Evolutionary conservation across 108 stramenopile genomes (phyloP).

Genomic region (Conticribra guillardii): DNA sequence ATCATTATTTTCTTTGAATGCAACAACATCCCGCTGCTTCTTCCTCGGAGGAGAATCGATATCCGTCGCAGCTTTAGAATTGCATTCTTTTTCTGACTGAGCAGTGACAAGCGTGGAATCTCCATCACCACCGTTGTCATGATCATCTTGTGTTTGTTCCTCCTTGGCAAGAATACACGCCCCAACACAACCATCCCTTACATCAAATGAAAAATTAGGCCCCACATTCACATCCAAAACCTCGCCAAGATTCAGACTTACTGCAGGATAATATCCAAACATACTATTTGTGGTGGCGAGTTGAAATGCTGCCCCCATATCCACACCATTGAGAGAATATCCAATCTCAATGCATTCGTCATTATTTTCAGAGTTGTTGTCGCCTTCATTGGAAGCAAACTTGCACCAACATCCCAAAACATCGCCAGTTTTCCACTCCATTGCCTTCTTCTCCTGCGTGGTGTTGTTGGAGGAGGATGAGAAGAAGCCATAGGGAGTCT

Average conservation of each 20-base stretch:
- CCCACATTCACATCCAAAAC: constrained; percentile 65
- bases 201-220: constrained; percentile 28
- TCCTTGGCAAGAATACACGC: constrained; percentile 42
- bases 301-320: constrained; percentile 68
- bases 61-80: not conserved
- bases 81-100: not conserved
- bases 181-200: constrained; percentile 32
- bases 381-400: not conserved
- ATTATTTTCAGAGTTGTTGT: constrained; percentile 3
- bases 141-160: constrained; percentile 14
- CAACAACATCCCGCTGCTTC: not conserved
- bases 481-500: constrained; percentile 60
- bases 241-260: constrained; percentile 77
- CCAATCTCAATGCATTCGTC: constrained; percentile 46
- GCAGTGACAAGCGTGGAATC: not conserved
- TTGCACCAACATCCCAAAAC: constrained; percentile 67
- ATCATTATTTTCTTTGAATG: too few relatives aligned
- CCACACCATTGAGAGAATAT: constrained; percentile 74
- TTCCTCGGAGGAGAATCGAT: not conserved
- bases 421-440: constrained; percentile 71
- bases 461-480: too few relatives aligned
- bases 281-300: constrained; percentile 5
- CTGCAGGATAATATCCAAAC: constrained; percentile 62
- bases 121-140: constrained; percentile 13
- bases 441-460: not conserved